These are phyloP conservation scores for Mrakia gelida DNA, from an alignment of 768 basidiomycete genomes.

Conservation along the genomic window DNA sequence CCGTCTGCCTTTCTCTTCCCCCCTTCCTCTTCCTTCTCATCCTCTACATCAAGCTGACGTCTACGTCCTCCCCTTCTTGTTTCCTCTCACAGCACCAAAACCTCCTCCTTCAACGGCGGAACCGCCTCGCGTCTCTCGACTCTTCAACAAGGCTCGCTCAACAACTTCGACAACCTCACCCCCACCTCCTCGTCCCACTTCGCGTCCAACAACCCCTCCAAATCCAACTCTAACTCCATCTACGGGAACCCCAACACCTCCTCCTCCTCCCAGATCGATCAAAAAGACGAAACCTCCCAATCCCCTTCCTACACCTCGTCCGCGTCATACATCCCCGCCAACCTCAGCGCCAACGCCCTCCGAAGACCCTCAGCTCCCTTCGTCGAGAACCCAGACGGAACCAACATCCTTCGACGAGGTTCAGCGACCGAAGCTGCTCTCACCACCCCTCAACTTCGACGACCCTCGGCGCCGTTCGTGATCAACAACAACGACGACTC, in stretches of 20 bases:
- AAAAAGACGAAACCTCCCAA: not conserved
- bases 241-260: not conserved
- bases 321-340: not conserved
- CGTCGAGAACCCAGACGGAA: slow-evolving; percentile 6
- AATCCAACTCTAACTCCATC: not conserved
- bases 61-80: too few species aligned
- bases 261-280: not conserved
- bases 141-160: not conserved
- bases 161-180: not conserved
- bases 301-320: not conserved
- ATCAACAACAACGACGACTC: not conserved
- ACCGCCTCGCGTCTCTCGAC: not conserved
- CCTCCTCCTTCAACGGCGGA: not conserved
- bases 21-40: not conserved
- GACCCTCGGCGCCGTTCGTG: not conserved
- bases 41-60: not conserved
- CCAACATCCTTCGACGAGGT: slow-evolving; percentile 4
- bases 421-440: not conserved
- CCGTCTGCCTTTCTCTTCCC: not conserved
- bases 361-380: not conserved
- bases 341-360: not conserved
- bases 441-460: not conserved
- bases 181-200: not conserved
- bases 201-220: not conserved
- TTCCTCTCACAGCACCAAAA: not conserved